Base-by-base conservation (phyloP, 495 filamentous ascomycete species). In the Penicillium cataractarum region DNA sequence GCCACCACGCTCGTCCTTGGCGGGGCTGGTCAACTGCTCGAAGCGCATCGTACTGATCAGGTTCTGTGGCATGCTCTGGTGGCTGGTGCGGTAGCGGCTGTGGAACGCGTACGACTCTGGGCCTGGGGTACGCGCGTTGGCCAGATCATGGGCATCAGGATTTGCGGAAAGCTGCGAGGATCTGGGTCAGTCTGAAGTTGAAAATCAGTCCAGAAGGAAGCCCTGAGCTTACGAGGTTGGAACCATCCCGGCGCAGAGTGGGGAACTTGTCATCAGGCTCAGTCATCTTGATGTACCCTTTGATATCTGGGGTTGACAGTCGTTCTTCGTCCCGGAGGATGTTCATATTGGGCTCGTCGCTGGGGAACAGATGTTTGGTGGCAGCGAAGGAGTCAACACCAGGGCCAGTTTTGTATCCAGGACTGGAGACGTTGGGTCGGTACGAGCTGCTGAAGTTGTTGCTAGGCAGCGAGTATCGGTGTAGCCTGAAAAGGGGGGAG, bases 381-480 rank as follows among this genome's bases (percentile, higher is more conserved):
- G 90, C 92, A 70, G 95, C 91, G 76, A 90, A 90, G 50, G 86
- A 62, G 85, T 93, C 64, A 86, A 86, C 32, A 79, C 82, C 68
- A 74, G 74, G 65, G 8, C 74, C 64, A 50, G 68, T 71, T 67
- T 69, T 75, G 60, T 82, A 80, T 54, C 80, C 78, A 35, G 51
- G 24, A 3, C 4, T 42, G 80, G 71, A 10, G 29, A 79, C 66
- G 26, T 76, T 79, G 15, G 76, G 68, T 46, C 88, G 87, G 27
- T 81, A 81, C 44, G 90, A 84, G 64, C 82, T 85, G 63, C 84
- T 86, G 58, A 80, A 70, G 40, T 81, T 78, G 52, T 87, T 89
- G 29, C 91, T 87, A 8, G 93, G 93, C 90, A 97, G 93, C 9
- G 92, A 96, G 73, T 94, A 92, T 46, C 93, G 88, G 71, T 96